Evolutionary conservation across 345 rosid species (phyloP).

Genomic region (Anacardium occidentale): DNA sequence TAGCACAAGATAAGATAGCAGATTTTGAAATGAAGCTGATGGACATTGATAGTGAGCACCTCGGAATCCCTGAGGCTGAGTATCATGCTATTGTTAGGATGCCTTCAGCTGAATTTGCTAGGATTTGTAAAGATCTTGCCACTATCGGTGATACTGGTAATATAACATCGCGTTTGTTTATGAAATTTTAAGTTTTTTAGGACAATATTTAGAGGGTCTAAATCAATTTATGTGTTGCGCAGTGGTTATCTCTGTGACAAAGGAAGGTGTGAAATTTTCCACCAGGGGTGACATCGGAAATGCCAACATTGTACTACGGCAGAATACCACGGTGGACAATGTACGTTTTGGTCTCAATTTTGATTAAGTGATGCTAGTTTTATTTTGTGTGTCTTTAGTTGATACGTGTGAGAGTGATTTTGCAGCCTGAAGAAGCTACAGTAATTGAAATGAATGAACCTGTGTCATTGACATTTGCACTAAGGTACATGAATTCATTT

Average conservation of each 20-base stretch:
- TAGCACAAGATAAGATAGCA: constrained; percentile 90
- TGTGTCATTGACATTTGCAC: constrained; percentile 79
- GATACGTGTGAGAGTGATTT: neutral
- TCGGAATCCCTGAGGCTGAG: constrained; percentile 95
- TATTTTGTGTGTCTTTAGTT: neutral
- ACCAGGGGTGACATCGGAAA: constrained; percentile 95
- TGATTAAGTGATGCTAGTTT: no score
- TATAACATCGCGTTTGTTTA: neutral
- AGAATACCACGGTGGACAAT: constrained; percentile 89
- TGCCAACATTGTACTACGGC: constrained; percentile 90
- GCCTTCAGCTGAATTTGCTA: constrained; percentile 90
- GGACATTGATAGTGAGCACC: constrained; percentile 97
- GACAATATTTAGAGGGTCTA: neutral
- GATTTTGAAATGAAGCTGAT: constrained; percentile 97
- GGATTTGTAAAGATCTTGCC: constrained; percentile 86
- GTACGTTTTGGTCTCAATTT: constrained; percentile 26
- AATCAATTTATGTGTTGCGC: neutral
- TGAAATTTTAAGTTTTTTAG: neutral
- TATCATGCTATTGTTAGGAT: constrained; percentile 88
- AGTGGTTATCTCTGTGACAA: constrained; percentile 95
- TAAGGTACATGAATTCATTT: constrained; percentile 97
- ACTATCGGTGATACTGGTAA: constrained; percentile 89
- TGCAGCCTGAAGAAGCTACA: constrained; percentile 93
- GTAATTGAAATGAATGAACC: constrained; percentile 90
- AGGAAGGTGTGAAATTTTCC: constrained; percentile 95